A percentile compares a stretch with the other conserved stretches of the same genome.
phyloP scores from a whole-genome alignment of 192 early-diverging fungal species.

The Backusella mclennaniae region DNA sequence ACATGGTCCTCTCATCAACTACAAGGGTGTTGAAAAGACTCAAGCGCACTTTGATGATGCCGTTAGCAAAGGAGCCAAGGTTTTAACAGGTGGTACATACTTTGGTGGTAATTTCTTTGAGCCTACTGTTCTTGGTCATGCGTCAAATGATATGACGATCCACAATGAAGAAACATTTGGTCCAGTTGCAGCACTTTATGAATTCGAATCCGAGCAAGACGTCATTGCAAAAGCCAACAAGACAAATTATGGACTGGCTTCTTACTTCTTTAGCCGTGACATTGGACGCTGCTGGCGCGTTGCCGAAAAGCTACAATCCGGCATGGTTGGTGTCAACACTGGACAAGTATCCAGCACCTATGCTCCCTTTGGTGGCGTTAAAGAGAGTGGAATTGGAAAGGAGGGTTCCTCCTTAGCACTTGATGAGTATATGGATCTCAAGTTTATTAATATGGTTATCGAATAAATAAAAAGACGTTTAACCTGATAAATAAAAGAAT shows the following conservation, averaged over 20 bases:
- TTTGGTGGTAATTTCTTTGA: slow-evolving; percentile 72
- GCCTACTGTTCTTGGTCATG: slow-evolving; percentile 77
- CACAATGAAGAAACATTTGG: slow-evolving; percentile 88
- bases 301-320: slow-evolving; percentile 75
- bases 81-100: slow-evolving; percentile 63
- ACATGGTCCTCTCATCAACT: slow-evolving; percentile 82
- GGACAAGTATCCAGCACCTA: slow-evolving; percentile 51
- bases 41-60: slow-evolving; percentile 70
- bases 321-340: slow-evolving; percentile 91
- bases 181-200: slow-evolving; percentile 76
- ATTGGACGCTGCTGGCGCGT: slow-evolving; percentile 75
- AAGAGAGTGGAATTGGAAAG: slow-evolving; percentile 65
- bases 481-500: background rate
- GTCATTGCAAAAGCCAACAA: slow-evolving; percentile 74
- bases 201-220: slow-evolving; percentile 77
- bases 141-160: slow-evolving; percentile 67
- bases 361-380: slow-evolving; percentile 77
- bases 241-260: slow-evolving; percentile 72
- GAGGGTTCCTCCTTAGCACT: slow-evolving; percentile 65
- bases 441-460: slow-evolving; percentile 58
- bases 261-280: slow-evolving; percentile 80
- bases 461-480: background rate
- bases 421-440: slow-evolving; percentile 65
- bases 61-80: slow-evolving; percentile 65
- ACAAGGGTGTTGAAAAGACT: slow-evolving; percentile 67